Conservation (phyloP, 2,329 filamentous ascomycete species). For the Septoria linicola region DNA sequence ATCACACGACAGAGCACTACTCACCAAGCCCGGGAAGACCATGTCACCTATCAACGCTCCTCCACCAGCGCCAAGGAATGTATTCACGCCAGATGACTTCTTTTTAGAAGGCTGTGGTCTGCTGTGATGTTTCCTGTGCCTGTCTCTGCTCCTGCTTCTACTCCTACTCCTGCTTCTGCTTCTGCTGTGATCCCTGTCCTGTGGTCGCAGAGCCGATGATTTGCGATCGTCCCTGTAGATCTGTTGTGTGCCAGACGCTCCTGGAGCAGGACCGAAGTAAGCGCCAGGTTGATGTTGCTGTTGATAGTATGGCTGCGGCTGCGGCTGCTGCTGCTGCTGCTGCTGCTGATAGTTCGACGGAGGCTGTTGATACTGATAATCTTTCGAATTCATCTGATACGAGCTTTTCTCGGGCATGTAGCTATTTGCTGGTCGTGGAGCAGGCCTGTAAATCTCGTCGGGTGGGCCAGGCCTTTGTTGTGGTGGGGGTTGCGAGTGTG, state of each 20-base stretch:
- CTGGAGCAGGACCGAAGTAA: not conserved
- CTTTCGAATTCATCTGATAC: conserved; percentile 8
- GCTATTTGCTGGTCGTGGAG: conserved; percentile 25
- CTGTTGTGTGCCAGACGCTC: conserved; percentile 17
- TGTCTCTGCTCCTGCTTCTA: conserved; percentile 11
- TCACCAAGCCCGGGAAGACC: conserved; percentile 38
- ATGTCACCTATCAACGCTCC: conserved; percentile 47
- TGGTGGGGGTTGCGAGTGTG: conserved; percentile 34
- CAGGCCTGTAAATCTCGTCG: conserved; percentile 26
- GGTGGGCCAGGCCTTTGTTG: conserved; percentile 22
- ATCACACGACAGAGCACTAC: too few species aligned
- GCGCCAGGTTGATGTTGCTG: not conserved
- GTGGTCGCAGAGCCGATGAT: conserved; percentile 19
- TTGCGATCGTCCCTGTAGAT: conserved; percentile 18
- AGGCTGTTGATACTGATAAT: conserved; percentile 22
- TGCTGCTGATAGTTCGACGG: conserved; percentile 24
- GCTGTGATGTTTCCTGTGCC: conserved; percentile 25
- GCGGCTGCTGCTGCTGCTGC: conserved; percentile 19
- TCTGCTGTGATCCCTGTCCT: conserved; percentile 22
- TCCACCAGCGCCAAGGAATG: conserved; percentile 47
- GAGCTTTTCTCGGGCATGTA: conserved; percentile 22
- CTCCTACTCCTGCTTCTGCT: conserved; percentile 27
- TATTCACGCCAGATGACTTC: conserved; percentile 35
- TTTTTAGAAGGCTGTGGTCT: conserved; percentile 21
- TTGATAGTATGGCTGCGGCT: conserved; percentile 12